Conservation (phyloP, 1,139 yeast genomes). For the Protomyces pachydermus region DNA sequence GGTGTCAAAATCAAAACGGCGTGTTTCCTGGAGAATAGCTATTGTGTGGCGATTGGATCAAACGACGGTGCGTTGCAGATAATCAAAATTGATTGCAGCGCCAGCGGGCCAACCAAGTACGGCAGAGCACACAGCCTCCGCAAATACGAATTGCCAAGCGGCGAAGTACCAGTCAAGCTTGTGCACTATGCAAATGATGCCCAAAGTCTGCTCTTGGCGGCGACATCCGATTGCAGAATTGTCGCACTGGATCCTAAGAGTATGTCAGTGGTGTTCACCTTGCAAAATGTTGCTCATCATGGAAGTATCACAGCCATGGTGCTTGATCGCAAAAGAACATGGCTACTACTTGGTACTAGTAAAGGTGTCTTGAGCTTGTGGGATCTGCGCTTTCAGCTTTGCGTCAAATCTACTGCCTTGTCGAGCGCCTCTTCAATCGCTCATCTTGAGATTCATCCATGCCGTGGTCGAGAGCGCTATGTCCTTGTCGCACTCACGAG, state of each 20-base stretch:
- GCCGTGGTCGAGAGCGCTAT: slow-evolving; percentile 42
- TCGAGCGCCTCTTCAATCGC: slow-evolving; percentile 43
- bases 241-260: slow-evolving; percentile 56
- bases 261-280: slow-evolving; percentile 46
- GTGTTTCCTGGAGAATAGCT: slow-evolving; percentile 54
- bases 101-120: slow-evolving; percentile 38
- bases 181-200: slow-evolving; percentile 39
- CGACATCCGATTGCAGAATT: slow-evolving; percentile 54
- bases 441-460: slow-evolving; percentile 46
- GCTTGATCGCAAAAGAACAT: slow-evolving; percentile 50
- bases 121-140: slow-evolving; percentile 46
- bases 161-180: slow-evolving; percentile 47
- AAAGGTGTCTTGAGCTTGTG: slow-evolving; percentile 70
- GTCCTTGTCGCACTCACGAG: slow-evolving; percentile 65
- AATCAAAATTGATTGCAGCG: slow-evolving; percentile 52
- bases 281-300: slow-evolving; percentile 57
- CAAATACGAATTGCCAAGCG: slow-evolving; percentile 41
- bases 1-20: slow-evolving; percentile 37
- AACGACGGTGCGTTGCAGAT: slow-evolving; percentile 59
- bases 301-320: slow-evolving; percentile 63
- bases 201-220: slow-evolving; percentile 40
- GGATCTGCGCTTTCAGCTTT: slow-evolving; percentile 68
- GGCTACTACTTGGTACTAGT: slow-evolving; percentile 72
- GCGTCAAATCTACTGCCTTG: slow-evolving; percentile 48
- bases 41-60: slow-evolving; percentile 65